Evolutionary conservation across 2,329 filamentous ascomycete species (phyloP).

Genomic region (Alternaria tenuissima): DNA sequence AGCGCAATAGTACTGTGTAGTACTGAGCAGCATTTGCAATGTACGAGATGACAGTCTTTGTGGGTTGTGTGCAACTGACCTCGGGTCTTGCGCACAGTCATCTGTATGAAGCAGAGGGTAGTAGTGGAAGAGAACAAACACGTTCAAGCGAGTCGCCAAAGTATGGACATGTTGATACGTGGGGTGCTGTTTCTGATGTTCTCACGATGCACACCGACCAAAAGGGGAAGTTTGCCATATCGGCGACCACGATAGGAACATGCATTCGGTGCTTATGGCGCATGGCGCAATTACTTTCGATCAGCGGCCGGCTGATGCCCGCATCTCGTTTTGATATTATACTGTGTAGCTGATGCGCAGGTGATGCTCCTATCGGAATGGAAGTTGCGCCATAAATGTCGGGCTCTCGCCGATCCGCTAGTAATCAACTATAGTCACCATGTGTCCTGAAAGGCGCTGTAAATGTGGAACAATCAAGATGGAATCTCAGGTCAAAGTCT

Average conservation of each 20-base stretch:
- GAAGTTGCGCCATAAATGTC: not conserved
- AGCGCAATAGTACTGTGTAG: not conserved
- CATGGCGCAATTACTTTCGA: no score
- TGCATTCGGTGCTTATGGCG: not conserved
- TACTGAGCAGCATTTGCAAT: no score
- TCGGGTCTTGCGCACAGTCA: not conserved
- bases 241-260: not conserved
- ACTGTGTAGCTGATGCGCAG: not conserved
- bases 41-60: not conserved
- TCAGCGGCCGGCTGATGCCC: not conserved
- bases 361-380: not conserved
- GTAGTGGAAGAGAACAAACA: not conserved
- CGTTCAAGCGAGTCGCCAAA: no score
- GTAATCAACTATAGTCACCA: not conserved
- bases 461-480: not conserved
- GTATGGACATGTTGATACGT: no score
- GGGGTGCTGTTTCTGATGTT: not conserved
- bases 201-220: not conserved
- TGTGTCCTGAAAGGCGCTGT: not conserved
- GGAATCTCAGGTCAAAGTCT: not conserved
- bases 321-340: not conserved
- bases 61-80: not conserved
- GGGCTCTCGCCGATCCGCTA: not conserved
- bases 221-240: not conserved
- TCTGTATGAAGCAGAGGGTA: not conserved